Conservation (phyloP, 129 eudicot species). For the Silybum marianum region DNA sequence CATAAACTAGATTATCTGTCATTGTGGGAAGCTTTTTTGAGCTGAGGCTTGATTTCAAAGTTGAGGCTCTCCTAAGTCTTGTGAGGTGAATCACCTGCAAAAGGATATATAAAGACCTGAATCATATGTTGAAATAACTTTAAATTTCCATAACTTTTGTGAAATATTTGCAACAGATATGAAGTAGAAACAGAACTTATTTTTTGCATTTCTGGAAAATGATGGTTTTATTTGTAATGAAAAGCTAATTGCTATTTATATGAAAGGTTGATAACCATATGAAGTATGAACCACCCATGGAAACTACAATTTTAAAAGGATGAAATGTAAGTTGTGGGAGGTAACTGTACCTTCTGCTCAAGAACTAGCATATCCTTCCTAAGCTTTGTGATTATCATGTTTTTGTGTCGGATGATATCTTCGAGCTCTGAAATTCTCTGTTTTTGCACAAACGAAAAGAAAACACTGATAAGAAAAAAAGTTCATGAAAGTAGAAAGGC, state of each 20-base stretch:
- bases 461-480: not conserved
- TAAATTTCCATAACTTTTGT: too few relatives aligned
- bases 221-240: not conserved
- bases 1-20: constrained; percentile 55
- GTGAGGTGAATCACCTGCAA: constrained; percentile 53
- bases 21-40: constrained; percentile 31
- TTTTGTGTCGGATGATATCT: constrained; percentile 62
- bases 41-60: constrained; percentile 26
- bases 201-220: not conserved
- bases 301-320: not conserved
- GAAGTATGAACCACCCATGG: too few relatives aligned
- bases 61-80: constrained; percentile 51
- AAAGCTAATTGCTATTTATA: too few relatives aligned
- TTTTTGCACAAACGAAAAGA: not conserved
- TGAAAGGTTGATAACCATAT: too few relatives aligned
- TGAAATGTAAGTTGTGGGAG: not conserved
- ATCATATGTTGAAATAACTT: too few relatives aligned
- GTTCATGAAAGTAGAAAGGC: not conserved
- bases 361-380: constrained; percentile 53
- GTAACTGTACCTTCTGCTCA: constrained; percentile 60
- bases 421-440: constrained; percentile 68
- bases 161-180: too few relatives aligned
- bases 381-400: constrained; percentile 51
- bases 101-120: too few relatives aligned
- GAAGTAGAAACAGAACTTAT: too few relatives aligned